Evolutionary conservation across 768 basidiomycete species (phyloP).

Genomic region (Phanerochaete sordida): DNA sequence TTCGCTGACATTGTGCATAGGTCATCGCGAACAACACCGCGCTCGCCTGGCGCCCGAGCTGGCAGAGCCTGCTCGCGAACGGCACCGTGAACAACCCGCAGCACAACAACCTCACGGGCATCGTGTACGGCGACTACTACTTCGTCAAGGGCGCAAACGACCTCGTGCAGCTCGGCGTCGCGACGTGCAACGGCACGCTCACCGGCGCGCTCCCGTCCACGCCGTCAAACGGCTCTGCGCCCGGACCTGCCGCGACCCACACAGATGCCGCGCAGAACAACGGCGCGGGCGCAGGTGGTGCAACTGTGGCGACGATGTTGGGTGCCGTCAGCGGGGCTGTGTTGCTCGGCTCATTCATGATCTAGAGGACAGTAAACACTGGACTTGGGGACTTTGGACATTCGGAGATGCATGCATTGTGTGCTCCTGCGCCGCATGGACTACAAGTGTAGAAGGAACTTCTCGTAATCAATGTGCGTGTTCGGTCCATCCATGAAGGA

Average conservation of each 20-base stretch:
- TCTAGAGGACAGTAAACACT: too few relatives aligned
- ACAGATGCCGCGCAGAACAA: background rate
- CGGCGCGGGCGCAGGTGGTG: background rate
- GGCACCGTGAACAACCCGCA: conserved; percentile 60
- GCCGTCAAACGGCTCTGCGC: background rate
- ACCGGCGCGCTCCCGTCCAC: background rate
- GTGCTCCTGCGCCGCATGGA: too few relatives aligned
- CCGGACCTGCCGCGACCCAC: background rate
- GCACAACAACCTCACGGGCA: conserved; percentile 55
- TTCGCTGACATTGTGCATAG: conserved; percentile 18
- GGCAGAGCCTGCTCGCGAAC: conserved; percentile 64
- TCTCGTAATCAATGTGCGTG: too few relatives aligned
- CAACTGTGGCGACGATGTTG: background rate
- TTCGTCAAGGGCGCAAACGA: conserved; percentile 55
- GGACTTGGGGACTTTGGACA: too few relatives aligned
- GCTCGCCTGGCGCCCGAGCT: conserved; percentile 54
- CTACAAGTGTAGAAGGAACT: too few relatives aligned
- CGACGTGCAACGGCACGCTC: conserved; percentile 28
- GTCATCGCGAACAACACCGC: conserved; percentile 45
- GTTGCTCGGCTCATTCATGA: too few relatives aligned
- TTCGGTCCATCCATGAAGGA: too few relatives aligned
- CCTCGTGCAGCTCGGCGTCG: conserved; percentile 42
- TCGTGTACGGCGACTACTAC: conserved; percentile 63
- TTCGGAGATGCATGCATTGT: too few relatives aligned
- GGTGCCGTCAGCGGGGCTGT: background rate